A percentile compares a stretch with the other conserved stretches of the same genome.
These are phyloP conservation scores for Periconia sp. DNA, from an alignment of 2,329 filamentous ascomycete species.

Conservation along the genomic window DNA sequence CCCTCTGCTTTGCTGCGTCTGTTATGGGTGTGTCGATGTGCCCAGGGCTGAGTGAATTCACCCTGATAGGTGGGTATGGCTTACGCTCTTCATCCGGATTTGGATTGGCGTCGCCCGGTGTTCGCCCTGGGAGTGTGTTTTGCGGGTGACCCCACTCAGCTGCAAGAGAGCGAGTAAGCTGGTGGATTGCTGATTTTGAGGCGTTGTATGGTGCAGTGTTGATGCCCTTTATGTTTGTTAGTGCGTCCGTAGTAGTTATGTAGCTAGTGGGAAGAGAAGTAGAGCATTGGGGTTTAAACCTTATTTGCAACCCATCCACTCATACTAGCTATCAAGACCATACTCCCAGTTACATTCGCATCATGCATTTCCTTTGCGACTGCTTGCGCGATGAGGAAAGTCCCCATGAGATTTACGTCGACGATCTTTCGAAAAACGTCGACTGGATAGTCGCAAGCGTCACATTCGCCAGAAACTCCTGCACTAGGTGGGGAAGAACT, in stretches of 20 bases:
- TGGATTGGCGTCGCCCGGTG: conserved; percentile 18
- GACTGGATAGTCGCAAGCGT: conserved; percentile 36
- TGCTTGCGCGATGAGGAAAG: conserved; percentile 37
- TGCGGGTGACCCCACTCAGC: conserved; percentile 49
- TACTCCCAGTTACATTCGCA: conserved; percentile 33
- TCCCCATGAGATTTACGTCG: conserved; percentile 43
- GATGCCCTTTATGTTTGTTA: conserved; percentile 32
- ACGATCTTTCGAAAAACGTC: conserved; percentile 39
- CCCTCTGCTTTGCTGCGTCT: conserved; percentile 31
- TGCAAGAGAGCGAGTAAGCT: conserved; percentile 54
- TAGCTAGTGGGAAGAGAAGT: neutral
- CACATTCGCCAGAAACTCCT: conserved; percentile 31
- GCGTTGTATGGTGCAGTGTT: conserved; percentile 54
- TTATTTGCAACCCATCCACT: conserved; percentile 37
- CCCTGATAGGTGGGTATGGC: conserved; percentile 46
- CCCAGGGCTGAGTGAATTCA: conserved; percentile 57
- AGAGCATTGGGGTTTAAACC: conserved; percentile 5
- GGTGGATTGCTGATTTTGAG: conserved; percentile 57
- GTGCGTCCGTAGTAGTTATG: neutral
- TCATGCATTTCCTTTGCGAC: conserved; percentile 36
- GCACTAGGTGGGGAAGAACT: conserved; percentile 5
- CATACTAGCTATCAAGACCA: conserved; percentile 45
- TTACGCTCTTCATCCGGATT: conserved; percentile 12
- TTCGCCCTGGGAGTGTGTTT: conserved; percentile 45
- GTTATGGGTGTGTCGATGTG: conserved; percentile 53